Base-by-base conservation (phyloP, 768 basidiomycete genomes). In the Trametes sanguinea region DNA sequence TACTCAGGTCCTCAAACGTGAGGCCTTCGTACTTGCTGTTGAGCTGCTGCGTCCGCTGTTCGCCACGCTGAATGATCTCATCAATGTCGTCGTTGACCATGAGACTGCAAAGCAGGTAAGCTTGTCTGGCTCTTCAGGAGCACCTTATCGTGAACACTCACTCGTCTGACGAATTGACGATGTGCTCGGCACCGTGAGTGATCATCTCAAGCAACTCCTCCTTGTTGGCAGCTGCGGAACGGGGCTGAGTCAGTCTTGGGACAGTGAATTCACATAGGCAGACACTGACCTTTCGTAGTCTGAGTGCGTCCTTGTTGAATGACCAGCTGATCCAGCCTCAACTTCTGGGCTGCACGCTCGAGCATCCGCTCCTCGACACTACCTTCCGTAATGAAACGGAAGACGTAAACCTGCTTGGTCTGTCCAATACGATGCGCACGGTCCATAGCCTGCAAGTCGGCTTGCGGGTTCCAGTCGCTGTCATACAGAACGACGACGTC, bases 381-480 rank as follows among this genome's bases (percentile, higher is more conserved):
- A 50, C 90, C 92, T 76, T 96, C 93, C 0, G 95, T 96, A 68
- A 97, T 89, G 74, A 97, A 96, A n/a, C 95, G 80, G 80, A 93
- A 98, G 4, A 97, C 95, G 69, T 94, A 95, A 17, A 97, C 95
- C 75, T 98, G 95, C 76, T 96, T 98, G 47, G 92, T 96, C 76
- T 98, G 95, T 3, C 95, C 95, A 63, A 96, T 96, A 59, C 94
- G 91, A 77, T 96, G 95, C 0, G 95, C 95, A 60, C 94, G 91
- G 71, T 98, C 95, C 96, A 97, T 98, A 4, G 97, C 97, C 73
- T 99, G 97, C 48, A 99, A 76, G 78, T 99, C 97, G 2, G 96
- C 97, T 77, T 99, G 97, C 1, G 97, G 96, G 74, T 98, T 99
- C 95, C 97, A 98, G 73, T 99, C 97, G 64, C 90, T 93, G 69